A percentile compares a stretch with the other conserved stretches of the same genome.
Conservation (phyloP, 306 rosid genomes). For the Cotoneaster glaucophyllus region DNA sequence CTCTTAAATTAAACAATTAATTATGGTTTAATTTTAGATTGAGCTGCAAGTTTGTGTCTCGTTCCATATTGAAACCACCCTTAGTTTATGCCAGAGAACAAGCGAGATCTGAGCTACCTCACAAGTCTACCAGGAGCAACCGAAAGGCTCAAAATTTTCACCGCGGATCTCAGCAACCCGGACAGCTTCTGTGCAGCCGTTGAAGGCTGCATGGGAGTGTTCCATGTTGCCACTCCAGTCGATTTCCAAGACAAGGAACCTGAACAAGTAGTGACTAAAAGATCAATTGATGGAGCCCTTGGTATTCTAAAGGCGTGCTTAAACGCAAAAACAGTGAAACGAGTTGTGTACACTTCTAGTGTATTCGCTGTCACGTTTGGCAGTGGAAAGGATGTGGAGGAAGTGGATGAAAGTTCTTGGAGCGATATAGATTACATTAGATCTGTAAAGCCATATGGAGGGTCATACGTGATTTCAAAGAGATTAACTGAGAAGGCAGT, state of each 20-base stretch:
- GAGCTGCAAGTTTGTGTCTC: not conserved
- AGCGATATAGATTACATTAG: slow-evolving; percentile 30
- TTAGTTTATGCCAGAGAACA: slow-evolving; percentile 7
- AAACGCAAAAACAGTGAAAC: slow-evolving; percentile 34
- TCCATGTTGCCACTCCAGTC: slow-evolving; percentile 47
- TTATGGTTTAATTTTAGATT: not conserved
- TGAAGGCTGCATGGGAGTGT: slow-evolving; percentile 46
- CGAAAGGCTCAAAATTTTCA: slow-evolving; percentile 30
- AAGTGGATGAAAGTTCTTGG: slow-evolving; percentile 46
- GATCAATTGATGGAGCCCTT: slow-evolving; percentile 48
- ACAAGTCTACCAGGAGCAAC: slow-evolving; percentile 41
- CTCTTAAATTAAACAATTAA: not conserved
- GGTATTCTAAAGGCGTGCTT: slow-evolving; percentile 46
- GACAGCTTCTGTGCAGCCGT: slow-evolving; percentile 36
- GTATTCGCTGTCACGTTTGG: slow-evolving; percentile 19
- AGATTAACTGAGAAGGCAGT: slow-evolving; percentile 52
- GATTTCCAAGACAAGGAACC: slow-evolving; percentile 33
- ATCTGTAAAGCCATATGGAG: not conserved
- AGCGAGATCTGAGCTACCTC: slow-evolving; percentile 41
- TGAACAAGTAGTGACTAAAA: slow-evolving; percentile 35
- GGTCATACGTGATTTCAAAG: slow-evolving; percentile 40
- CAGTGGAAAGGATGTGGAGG: not conserved
- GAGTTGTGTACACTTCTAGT: slow-evolving; percentile 62
- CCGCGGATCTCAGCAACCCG: slow-evolving; percentile 27
- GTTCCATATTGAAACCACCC: no score